Evolutionary conservation across 2,329 filamentous ascomycete species (phyloP), one percentile per base, ranked within the genome.

Genomic region (Helicocarpus griseus): DNA sequence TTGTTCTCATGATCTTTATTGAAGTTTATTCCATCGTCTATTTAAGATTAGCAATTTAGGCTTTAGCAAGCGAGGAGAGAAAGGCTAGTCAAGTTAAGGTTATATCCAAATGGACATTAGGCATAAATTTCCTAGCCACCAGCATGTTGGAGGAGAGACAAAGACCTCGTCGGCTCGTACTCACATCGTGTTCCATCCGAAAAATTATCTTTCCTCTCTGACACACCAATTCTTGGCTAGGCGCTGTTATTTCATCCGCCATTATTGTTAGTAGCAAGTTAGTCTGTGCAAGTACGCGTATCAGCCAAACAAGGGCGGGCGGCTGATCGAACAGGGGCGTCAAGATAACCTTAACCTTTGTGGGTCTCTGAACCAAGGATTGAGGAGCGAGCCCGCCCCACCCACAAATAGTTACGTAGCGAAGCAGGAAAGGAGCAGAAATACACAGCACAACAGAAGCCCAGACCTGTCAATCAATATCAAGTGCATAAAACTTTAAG

Each of bases 291-390:
- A 44, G 41, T 3, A 24, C n/a, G 29, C 5, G 26, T 29, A 19
- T 44, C 40, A 17, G 6, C 40, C 38, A 5, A 41, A 22, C 39
- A 41, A 41, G 39, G 39, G 26, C 31, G 43, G n/a, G 43, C 43
- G 28, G 43, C 43, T n/a, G 43, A 47, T 47, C 45, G 45, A 47
- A 47, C 45, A 47, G 29, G 45, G 45, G 45, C 19, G 29, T 47
- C 45, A 47, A 47, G 31, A 47, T 47, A 47, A 47, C 45, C 45
- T 47, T 47, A 47, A 47, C 31, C 22, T 24, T n/a, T 36, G 19
- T 36, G 45, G 45, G 31, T 36, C 45, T 8, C n/a, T 5, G 31
- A 36, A 47, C 31, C 45, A 36, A 36, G 45, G 45, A 36, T 35
- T 36, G 14, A 22, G 21, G 31, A 14, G 3, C n/a, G 31, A 11